Base-by-base conservation (phyloP, 2,329 filamentous ascomycete species). In the Talaromyces sp. region DNA sequence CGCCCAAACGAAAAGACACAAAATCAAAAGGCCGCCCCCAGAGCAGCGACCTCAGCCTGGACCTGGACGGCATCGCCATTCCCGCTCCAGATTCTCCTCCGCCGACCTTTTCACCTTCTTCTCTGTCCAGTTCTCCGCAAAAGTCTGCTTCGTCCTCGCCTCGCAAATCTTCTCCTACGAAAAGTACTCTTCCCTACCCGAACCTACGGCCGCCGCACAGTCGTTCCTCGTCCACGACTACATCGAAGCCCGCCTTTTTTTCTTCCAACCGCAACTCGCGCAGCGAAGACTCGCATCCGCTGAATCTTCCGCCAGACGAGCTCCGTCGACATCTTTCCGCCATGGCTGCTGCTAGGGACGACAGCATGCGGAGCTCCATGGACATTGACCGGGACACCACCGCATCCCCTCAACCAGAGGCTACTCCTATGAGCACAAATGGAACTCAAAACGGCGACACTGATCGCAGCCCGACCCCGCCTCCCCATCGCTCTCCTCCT, bases 261-360 rank as follows among this genome's bases (percentile, higher is more conserved):
- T 75, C 74, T 67, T 76, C 78, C 69, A 76, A 78, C 73, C 76
- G 77, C 67, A 73, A 73, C 67, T 72, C 75, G 19, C 72, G 63
- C 40, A 88, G 91, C 75, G 83, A 84, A 69, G 86, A 94, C 76
- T 90, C 88, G 2, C 93, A 97, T 78, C 94, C 94, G 45, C 85
- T 97, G 61, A 97, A 97, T 74, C 87, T 96, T 25, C 92, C 90
- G 1, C 93, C 93, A 56, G 93, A 97, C 81, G 89, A 97, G 84
- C 86, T 92, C 73, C 90, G 91, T 77, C 88, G 91, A 71, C 67
- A 62, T 43, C 84, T 92, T 68, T 89, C 89, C 69, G 84, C 81
- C 73, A 84, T 84, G 80, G 80, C 82, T 64, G 80, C 82, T 58
- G 64, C 64, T 15, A 73, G 75, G 67, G 78, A 81, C 67, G 76